Conservation (phyloP, 2,329 filamentous ascomycete genomes). For the Sporothrix brasiliensis region DNA sequence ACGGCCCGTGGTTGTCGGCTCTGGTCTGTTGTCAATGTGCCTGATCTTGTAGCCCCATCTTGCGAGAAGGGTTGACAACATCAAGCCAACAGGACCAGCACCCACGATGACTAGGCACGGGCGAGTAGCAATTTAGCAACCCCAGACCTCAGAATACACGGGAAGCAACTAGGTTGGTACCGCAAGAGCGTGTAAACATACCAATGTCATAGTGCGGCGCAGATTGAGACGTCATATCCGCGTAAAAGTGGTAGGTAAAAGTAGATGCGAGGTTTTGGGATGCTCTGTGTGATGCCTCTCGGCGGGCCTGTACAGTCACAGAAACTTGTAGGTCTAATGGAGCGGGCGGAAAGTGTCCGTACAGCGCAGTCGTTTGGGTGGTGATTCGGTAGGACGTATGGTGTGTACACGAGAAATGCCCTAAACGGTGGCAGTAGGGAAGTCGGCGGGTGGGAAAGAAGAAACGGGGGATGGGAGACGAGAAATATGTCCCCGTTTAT, state of each 20-base stretch:
- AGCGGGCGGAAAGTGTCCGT: background rate
- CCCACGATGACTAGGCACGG: slow-evolving; percentile 73
- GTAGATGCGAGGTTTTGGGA: background rate
- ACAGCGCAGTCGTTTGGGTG: background rate
- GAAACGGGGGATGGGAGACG: slow-evolving; percentile 8
- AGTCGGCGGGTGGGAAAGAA: background rate
- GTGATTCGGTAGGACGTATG: background rate
- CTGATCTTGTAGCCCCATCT: slow-evolving; percentile 95
- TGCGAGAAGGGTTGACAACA: slow-evolving; percentile 83
- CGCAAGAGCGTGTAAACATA: background rate
- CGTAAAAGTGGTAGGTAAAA: background rate
- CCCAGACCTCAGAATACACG: background rate
- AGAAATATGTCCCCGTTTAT: slow-evolving; percentile 13
- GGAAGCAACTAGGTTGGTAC: background rate
- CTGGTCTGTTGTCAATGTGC: slow-evolving; percentile 87
- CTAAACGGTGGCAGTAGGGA: background rate
- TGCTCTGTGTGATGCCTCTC: background rate
- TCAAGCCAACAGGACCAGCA: slow-evolving; percentile 83
- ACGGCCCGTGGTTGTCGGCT: slow-evolving; percentile 81
- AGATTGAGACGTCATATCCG: background rate
- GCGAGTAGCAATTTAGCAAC: background rate
- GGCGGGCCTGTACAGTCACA: background rate
- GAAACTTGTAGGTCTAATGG: background rate
- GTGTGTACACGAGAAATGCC: background rate
- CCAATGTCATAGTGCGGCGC: slow-evolving; percentile 33